A percentile compares a stretch with the other conserved stretches of the same genome.
phyloP scores from a whole-genome alignment of 257 asterid genomes.

The Fraxinus quadrangulata region DNA sequence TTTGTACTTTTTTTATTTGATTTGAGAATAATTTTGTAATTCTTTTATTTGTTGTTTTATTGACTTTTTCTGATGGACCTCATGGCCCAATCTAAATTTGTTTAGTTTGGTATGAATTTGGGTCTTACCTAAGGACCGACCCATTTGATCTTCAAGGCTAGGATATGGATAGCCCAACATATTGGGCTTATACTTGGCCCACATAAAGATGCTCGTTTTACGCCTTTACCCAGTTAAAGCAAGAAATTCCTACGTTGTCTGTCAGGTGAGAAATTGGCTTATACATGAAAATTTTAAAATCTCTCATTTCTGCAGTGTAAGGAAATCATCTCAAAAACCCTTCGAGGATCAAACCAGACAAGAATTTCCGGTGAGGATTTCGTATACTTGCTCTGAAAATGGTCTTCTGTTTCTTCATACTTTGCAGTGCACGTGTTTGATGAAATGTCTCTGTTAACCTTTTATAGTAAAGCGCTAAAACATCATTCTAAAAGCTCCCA shows the following conservation, averaged over 20 bases:
- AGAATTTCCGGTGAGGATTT: constrained; percentile 12
- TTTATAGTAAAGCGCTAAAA: too few relatives aligned
- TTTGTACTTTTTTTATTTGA: too few relatives aligned
- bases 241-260: too few relatives aligned
- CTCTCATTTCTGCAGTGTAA: background rate
- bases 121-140: background rate
- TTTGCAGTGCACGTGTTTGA: constrained; percentile 1
- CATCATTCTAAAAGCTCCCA: too few relatives aligned
- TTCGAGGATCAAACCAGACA: background rate
- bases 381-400: background rate
- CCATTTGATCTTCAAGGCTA: background rate
- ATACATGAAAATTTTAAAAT: background rate
- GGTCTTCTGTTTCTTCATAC: background rate
- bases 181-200: too few relatives aligned
- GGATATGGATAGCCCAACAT: too few relatives aligned
- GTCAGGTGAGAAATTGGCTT: background rate
- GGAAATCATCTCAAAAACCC: background rate
- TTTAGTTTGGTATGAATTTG: too few relatives aligned
- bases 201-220: too few relatives aligned
- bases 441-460: constrained; percentile 21
- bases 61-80: background rate
- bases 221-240: background rate
- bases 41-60: background rate
- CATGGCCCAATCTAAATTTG: too few relatives aligned
- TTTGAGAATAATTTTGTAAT: background rate